A percentile compares a stretch with the other conserved stretches of the same genome.
Conservation (phyloP, 768 basidiomycete genomes). For the Mycena vulgaris region DNA sequence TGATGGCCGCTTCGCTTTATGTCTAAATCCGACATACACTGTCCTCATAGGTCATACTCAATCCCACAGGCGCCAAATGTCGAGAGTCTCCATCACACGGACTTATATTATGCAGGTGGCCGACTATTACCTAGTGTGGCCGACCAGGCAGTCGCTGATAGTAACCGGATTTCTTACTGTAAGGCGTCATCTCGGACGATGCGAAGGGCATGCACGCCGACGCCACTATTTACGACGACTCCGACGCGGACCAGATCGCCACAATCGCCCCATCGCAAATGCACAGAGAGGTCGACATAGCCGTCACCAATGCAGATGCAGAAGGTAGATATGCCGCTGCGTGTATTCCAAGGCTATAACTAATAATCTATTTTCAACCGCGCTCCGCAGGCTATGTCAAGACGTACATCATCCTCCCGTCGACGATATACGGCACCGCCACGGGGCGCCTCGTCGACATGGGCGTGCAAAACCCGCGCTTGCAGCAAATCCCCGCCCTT, state of each 20-base stretch:
- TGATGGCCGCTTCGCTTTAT: neutral
- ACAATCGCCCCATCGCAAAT: neutral
- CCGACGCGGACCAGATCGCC: neutral
- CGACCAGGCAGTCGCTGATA: no score
- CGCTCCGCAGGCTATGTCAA: constrained; percentile 60
- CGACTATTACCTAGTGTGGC: no score
- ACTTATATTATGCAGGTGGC: no score
- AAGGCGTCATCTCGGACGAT: neutral
- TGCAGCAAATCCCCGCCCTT: constrained; percentile 65
- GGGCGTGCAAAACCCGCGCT: constrained; percentile 68
- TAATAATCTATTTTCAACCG: neutral
- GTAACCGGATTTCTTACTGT: no score
- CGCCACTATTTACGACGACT: neutral
- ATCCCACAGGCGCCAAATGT: neutral
- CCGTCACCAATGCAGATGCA: neutral
- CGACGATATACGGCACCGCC: constrained; percentile 74
- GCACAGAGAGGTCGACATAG: neutral
- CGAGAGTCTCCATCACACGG: neutral
- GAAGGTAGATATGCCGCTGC: no score
- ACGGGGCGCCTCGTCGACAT: constrained; percentile 61
- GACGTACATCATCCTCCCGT: constrained; percentile 66
- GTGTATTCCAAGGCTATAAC: no score
- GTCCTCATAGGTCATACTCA: neutral
- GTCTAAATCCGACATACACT: neutral
- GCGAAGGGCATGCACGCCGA: neutral